phyloP scores from a whole-genome alignment of 1,284 basidiomycete species.

The Dichomitus squalens region DNA sequence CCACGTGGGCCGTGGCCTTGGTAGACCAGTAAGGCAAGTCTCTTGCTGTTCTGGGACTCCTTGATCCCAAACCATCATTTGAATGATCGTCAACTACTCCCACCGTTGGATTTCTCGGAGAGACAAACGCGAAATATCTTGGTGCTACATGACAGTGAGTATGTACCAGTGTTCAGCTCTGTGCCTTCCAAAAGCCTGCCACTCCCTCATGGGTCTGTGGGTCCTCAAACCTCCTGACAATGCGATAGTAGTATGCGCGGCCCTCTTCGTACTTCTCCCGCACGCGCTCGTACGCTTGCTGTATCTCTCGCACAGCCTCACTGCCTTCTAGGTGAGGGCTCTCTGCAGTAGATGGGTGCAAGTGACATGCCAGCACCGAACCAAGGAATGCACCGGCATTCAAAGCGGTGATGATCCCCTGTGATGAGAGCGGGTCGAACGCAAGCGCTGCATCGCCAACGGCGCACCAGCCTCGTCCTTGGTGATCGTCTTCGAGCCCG shows the following conservation, averaged over 20 bases:
- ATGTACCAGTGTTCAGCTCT: too few relatives aligned
- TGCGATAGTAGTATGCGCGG: constrained; percentile 17
- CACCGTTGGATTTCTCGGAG: too few relatives aligned
- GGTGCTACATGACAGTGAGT: too few relatives aligned
- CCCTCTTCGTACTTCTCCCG: constrained; percentile 13
- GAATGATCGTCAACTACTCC: too few relatives aligned
- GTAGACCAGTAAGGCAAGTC: neutral
- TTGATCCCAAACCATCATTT: neutral
- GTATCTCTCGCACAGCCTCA: neutral
- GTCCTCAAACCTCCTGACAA: constrained; percentile 16
- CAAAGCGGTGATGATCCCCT: constrained; percentile 40
- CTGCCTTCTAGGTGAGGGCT: neutral
- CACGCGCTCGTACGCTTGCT: constrained; percentile 9
- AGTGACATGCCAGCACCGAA: constrained; percentile 3
- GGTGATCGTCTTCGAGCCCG: neutral
- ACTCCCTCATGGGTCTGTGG: neutral
- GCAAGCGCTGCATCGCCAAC: constrained; percentile 41
- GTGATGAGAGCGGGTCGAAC: constrained; percentile 42
- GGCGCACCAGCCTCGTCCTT: constrained; percentile 29
- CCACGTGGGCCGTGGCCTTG: neutral
- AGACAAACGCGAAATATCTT: too few relatives aligned
- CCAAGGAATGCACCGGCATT: constrained; percentile 32
- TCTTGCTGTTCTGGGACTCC: neutral
- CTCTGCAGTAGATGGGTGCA: neutral
- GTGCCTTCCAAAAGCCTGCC: neutral